Conservation (phyloP, 768 basidiomycete genomes). For the Boletus eberwhitei region DNA sequence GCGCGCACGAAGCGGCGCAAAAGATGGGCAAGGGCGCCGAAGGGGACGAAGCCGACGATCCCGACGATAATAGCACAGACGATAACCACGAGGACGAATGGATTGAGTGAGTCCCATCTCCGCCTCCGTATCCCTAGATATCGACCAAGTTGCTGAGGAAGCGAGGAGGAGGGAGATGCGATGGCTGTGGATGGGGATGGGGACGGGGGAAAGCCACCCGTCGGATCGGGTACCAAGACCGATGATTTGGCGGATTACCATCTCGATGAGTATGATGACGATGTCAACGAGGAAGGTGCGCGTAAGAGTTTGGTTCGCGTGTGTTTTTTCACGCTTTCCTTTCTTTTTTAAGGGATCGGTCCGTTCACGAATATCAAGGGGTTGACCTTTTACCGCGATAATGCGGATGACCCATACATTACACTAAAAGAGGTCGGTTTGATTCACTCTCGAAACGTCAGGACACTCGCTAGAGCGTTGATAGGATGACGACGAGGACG, state of each 20-base stretch:
- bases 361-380: constrained; percentile 97
- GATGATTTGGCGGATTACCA: constrained; percentile 87
- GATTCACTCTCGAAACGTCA: constrained; percentile 15
- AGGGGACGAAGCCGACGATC: constrained; percentile 63
- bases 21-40: constrained; percentile 67
- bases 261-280: constrained; percentile 89
- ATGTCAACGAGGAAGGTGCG: constrained; percentile 42
- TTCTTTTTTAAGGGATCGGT: constrained; percentile 46
- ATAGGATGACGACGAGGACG: constrained; percentile 40
- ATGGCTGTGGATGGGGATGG: constrained; percentile 57
- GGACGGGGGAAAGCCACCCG: constrained; percentile 8
- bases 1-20: constrained; percentile 72
- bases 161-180: constrained; percentile 47
- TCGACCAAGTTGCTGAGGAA: constrained; percentile 25
- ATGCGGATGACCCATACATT: constrained; percentile 94
- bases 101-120: constrained; percentile 74
- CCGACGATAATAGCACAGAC: constrained; percentile 36
- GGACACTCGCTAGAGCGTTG: not conserved
- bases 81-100: constrained; percentile 58
- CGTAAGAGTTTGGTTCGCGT: not conserved
- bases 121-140: constrained; percentile 6
- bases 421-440: constrained; percentile 84
- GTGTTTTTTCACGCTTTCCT: not conserved
- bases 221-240: constrained; percentile 32
- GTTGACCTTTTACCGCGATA: constrained; percentile 85